phyloP scores from a whole-genome alignment of 257 asterid genomes.

The Solanum chmielewskii region DNA sequence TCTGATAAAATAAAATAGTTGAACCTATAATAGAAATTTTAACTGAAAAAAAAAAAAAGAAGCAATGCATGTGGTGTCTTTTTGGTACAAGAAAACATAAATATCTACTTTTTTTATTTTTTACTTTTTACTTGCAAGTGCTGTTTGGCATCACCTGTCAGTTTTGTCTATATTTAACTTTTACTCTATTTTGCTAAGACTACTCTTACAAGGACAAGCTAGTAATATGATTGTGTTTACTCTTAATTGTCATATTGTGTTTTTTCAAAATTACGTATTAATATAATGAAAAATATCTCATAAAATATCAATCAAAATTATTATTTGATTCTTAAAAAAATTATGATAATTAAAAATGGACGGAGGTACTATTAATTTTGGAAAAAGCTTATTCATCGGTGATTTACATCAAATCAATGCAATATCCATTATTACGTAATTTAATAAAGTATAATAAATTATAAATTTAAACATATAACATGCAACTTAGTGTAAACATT shows the following conservation, averaged over 20 bases:
- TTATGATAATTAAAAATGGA: too few species aligned
- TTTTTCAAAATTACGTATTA: too few species aligned
- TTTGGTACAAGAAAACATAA: background rate
- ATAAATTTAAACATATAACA: too few species aligned
- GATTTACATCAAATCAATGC: accelerated
- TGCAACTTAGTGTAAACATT: too few species aligned
- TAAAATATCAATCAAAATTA: too few species aligned
- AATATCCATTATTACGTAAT: too few species aligned
- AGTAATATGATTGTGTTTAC: too few species aligned
- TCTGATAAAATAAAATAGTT: background rate
- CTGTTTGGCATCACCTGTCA: background rate
- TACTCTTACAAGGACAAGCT: background rate
- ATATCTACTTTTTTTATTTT: background rate
- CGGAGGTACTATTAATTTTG: too few species aligned
- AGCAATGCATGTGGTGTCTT: background rate
- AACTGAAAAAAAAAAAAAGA: background rate
- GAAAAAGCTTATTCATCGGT: accelerated
- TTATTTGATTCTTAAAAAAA: too few species aligned
- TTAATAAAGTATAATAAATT: too few species aligned
- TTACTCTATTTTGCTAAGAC: background rate
- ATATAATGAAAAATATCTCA: too few species aligned
- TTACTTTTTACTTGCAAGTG: background rate
- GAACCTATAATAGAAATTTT: background rate
- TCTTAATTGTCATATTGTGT: too few species aligned
- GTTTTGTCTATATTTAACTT: background rate